Evolutionary conservation across 805 yeast genomes (phyloP).

Genomic region (Monosporozyma aerobia): DNA sequence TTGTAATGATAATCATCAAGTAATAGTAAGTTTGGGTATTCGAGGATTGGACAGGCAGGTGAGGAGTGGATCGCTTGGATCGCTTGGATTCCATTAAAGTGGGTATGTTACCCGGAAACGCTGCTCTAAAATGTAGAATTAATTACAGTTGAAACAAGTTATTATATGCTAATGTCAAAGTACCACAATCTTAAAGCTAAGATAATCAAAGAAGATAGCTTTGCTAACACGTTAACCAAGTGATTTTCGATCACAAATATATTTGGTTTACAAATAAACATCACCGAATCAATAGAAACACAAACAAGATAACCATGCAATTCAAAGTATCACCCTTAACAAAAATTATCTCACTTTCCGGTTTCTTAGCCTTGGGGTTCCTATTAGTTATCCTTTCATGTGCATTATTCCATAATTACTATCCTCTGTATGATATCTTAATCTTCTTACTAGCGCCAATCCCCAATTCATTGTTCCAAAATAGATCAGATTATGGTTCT

Average conservation of each 20-base stretch:
- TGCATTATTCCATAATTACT: slow-evolving; percentile 83
- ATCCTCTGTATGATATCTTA: slow-evolving; percentile 68
- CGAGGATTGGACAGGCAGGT: no score
- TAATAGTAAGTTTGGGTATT: not conserved
- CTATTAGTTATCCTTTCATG: slow-evolving; percentile 81
- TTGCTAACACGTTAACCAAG: not conserved
- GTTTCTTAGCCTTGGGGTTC: slow-evolving; percentile 77
- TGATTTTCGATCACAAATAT: not conserved
- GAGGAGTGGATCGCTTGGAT: not conserved
- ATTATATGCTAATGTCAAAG: not conserved
- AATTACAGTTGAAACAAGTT: not conserved
- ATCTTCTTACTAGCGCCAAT: slow-evolving; percentile 62
- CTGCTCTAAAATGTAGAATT: not conserved
- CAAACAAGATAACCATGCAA: slow-evolving; percentile 10
- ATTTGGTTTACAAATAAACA: not conserved
- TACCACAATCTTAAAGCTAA: not conserved
- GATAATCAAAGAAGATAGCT: not conserved
- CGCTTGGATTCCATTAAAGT: not conserved
- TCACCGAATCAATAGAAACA: not conserved
- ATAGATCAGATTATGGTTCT: slow-evolving; percentile 19
- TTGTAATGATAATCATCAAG: not conserved
- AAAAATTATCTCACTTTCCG: slow-evolving; percentile 29
- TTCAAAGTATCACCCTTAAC: slow-evolving; percentile 30
- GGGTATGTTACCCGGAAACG: not conserved
- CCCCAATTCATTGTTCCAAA: slow-evolving; percentile 53